Percentiles rank a stretch among this genome's conserved stretches.
Conservation (phyloP, 2,329 filamentous ascomycete species). For the Cladophialophora exuberans region DNA sequence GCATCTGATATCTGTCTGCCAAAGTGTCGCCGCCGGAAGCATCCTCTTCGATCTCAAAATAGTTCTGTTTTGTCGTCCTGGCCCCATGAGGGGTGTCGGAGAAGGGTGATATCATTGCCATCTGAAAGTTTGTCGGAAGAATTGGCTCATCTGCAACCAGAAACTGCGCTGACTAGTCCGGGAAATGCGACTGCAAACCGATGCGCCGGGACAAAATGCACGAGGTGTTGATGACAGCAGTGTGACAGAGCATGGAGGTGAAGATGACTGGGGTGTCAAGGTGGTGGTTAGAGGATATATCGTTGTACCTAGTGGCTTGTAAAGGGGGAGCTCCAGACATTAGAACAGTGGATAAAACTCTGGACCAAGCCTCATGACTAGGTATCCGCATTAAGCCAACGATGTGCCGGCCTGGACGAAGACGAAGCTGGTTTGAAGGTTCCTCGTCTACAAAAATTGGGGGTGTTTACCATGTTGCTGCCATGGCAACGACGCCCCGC, state of each 20-base stretch:
- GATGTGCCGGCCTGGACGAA: not conserved
- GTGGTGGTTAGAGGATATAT: constrained; percentile 8
- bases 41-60: constrained; percentile 29
- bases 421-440: not conserved
- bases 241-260: constrained; percentile 16
- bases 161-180: not conserved
- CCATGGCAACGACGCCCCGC: not conserved
- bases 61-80: constrained; percentile 7
- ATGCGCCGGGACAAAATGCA: constrained; percentile 14
- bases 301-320: not conserved
- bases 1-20: constrained; percentile 83
- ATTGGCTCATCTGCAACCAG: not conserved
- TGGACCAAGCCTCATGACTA: constrained; percentile 7
- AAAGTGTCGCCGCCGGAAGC: constrained; percentile 31
- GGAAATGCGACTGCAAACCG: constrained; percentile 7
- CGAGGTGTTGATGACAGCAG: not conserved
- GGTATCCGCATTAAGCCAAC: not conserved
- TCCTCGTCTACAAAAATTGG: too few species aligned
- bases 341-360: not conserved
- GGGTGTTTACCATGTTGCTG: constrained; percentile 3
- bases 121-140: not conserved
- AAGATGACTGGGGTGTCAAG: not conserved
- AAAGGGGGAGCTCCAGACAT: constrained; percentile 6
- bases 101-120: constrained; percentile 23
- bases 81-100: constrained; percentile 25